Evolutionary conservation across 176 grass and related monocot genomes (phyloP).

Genomic region (Raddia distichophylla): DNA sequence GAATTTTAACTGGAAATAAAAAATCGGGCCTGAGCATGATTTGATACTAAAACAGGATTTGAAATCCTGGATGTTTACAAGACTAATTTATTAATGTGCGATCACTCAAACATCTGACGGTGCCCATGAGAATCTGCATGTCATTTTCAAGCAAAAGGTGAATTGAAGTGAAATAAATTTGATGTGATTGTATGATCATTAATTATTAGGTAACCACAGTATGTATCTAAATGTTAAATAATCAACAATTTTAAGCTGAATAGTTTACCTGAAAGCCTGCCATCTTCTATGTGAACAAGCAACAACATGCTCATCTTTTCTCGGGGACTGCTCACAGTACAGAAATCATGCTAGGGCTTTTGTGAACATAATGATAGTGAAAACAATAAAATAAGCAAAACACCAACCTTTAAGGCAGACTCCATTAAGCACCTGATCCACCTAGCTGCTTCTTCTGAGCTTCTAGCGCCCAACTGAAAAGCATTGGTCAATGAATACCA

Average conservation of each 20-base stretch:
- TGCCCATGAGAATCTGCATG: constrained; percentile 12
- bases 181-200: not conserved
- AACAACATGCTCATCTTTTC: constrained; percentile 71
- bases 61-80: not conserved
- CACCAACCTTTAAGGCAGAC: constrained; percentile 67
- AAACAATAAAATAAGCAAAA: constrained; percentile 43
- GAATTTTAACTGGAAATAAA: too few species aligned
- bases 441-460: constrained; percentile 94
- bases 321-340: constrained; percentile 45
- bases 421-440: constrained; percentile 91
- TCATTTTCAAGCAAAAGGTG: constrained; percentile 8
- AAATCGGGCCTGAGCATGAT: too few species aligned
- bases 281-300: constrained; percentile 76
- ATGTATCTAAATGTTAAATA: constrained; percentile 9
- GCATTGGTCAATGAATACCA: constrained; percentile 25
- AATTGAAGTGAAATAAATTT: constrained; percentile 19
- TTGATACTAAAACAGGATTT: too few species aligned
- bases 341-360: constrained; percentile 41
- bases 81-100: not conserved
- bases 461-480: constrained; percentile 91
- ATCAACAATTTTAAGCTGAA: constrained; percentile 20
- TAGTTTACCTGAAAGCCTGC: constrained; percentile 77
- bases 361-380: constrained; percentile 28
- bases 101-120: constrained; percentile 6
- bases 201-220: not conserved